Evolutionary conservation across 2,329 filamentous ascomycete genomes (phyloP), one percentile per base, ranked within the genome.

Genomic region (Nakataea oryzae): DNA sequence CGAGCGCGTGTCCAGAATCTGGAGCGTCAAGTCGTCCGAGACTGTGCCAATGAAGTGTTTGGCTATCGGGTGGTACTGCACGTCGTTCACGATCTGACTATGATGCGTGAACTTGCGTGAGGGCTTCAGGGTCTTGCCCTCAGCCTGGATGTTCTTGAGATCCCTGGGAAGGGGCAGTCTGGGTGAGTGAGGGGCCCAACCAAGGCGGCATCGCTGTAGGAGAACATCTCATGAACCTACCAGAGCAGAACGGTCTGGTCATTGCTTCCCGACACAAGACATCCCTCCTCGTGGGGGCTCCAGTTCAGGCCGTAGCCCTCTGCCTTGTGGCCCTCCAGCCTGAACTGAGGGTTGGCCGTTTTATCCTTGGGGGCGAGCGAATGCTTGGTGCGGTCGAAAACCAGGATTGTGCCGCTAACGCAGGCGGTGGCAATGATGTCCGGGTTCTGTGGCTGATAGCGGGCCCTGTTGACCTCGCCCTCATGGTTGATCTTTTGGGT

Each of bases 301-400:
- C 95, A 99, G 73, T 88, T 89, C 61, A 99, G 79, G 1, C 92
- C 95, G 70, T 96, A 99, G 0, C 95, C 95, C 75, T 99, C 95
- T 65, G 85, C 84, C 63, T 84, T 87, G 75, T 99, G 95, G 3
- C 95, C 95, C 56, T 89, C 77, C 29, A 97, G 84, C 71, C 91
- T 90, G 63, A 96, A 87, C 72, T 97, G 90, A 29, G 92, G 88
- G 68, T 88, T 90, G 62, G 92, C 82, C 61, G 81, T 86, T 50
- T 50, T 50, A 64, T 88, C 88, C 29, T 87, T 84, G 9, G 93
- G 92, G 65, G 87, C 79, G 62, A 88, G 85, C 59, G 88, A 88
- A 73, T 97, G 93, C 81, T 97, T 97, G 61, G 93, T 96, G 67
- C 93, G 88, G 77, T 99, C 95, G 77, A 96, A 99, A 67, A 99